Base-by-base conservation (phyloP, 179 eudicot species). In the Nepenthes alata region DNA sequence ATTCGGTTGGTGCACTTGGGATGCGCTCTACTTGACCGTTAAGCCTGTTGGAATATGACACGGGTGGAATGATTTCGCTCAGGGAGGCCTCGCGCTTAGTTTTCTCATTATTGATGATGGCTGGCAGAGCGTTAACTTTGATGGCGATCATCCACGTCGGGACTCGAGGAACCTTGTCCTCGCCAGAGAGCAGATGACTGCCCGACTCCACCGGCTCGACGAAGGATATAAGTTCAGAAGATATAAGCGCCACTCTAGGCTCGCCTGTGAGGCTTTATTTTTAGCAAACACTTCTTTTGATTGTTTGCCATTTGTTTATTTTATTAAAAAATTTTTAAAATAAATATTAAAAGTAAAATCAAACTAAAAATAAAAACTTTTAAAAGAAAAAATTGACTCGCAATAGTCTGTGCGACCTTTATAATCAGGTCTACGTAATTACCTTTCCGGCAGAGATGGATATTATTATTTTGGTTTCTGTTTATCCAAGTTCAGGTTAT, bases 1-100 rank as follows among this genome's bases (percentile, higher is more conserved):
- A 48, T 85, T 85, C 62, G 91, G 91, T 16, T 85, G 91, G 88
- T 85, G 87, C 66, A 85, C 91, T 50, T 85, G 91, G 91, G 88
- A 85, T 74, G 81, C 91, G 1, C 80, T 85, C 68, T 85, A 83
- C 66, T 61, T 85, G 37, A 61, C 79, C 0, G 87, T 85, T 0
- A 85, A 85, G 11, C 88, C 91, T 5, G 64, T 66, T 1, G 88
- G 88, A 11, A 74, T 85, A 5, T 80, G 81, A 80, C 70, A 73
- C 5, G 91, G 91, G 1, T 75, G 81, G 35, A 60, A 74, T 54
- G 86, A 79, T 9, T 77, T 83, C 38, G 2, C 64, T 0, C 58
- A 77, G 4, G 84, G 78, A 0, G 86, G 89, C 0, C 11, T 79
- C 2, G 16, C 80, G 0, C 74, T 76, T 5, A 59, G 85, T 67